Evolutionary conservation across 2,329 filamentous ascomycete species (phyloP).

Genomic region (Colletotrichum sojae): DNA sequence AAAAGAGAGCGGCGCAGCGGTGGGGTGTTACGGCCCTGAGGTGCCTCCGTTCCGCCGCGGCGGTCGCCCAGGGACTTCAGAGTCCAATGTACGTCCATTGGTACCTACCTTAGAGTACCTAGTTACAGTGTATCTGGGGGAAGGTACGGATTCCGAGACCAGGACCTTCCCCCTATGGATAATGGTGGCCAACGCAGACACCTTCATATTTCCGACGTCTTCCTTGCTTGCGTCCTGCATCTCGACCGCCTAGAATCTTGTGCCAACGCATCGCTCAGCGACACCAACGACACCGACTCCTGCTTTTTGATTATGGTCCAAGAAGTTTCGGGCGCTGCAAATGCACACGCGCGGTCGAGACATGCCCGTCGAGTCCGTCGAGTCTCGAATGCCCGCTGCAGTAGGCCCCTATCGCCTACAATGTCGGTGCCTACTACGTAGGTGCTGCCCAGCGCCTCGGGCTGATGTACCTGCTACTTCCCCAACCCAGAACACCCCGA

Average conservation of each 20-base stretch:
- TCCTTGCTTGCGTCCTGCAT: slow-evolving; percentile 3
- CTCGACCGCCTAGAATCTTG: slow-evolving; percentile 23
- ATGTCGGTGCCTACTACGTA: background rate
- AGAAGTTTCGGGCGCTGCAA: background rate
- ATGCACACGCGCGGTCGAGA: background rate
- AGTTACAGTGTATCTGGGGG: no score
- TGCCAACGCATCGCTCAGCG: slow-evolving; percentile 7
- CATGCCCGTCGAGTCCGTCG: background rate
- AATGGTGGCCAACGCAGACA: background rate
- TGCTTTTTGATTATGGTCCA: background rate
- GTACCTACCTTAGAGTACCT: no score
- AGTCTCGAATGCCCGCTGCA: no score
- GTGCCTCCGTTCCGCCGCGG: background rate
- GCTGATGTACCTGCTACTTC: slow-evolving; percentile 28
- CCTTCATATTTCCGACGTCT: no score
- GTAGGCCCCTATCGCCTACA: background rate
- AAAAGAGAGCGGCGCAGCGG: slow-evolving; percentile 24
- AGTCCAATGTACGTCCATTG: no score
- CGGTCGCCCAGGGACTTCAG: no score
- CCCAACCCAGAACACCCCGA: slow-evolving; percentile 18
- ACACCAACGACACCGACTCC: slow-evolving; percentile 3
- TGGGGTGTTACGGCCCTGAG: background rate
- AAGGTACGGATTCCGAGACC: background rate
- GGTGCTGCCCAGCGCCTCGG: background rate
- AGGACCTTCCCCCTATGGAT: slow-evolving; percentile 8